Evolutionary conservation across 164 flowering plant species (phyloP), one percentile per base, ranked within the genome.

Genomic region (Berberis thunbergii): DNA sequence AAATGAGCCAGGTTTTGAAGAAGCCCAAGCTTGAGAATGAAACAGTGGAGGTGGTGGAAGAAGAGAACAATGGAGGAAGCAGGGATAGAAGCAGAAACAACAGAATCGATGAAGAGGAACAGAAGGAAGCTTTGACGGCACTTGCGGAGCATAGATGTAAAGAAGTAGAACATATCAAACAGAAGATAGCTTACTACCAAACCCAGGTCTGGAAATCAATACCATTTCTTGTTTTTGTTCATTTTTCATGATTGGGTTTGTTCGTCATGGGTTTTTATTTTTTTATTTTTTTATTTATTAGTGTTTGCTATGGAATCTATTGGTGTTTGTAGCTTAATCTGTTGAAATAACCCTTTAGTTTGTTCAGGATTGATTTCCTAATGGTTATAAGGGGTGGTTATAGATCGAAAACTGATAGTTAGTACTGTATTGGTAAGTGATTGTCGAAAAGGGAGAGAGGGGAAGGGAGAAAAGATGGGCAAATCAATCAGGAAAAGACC

Each of bases 51-150:
- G 26, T 26, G 26, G 3, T 62, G 57, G 57, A 62, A 7, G 55
- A 42, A 62, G 45, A 41, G 13, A n/a, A 40, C 54, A 61, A 6
- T 7, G 45, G 57, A 49, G 71, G 41, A 13, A 49, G 43, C 8
- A 13, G 57, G 13, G 70, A 54, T 12, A 4, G 56, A 41, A 9
- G 50, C 38, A 60, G 64, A 59, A 61, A 62, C 40, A 10, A 6
- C 4, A 42, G 43, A 40, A n/a, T 41, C 13, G 55, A 52, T 52
- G 55, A 57, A 1, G n/a, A 70, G n/a, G 86, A 82, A 69, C 86
- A 81, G 57, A 91, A 91, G 67, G 86, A 86, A 73, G 89, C 85
- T 0, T 59, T 89, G 56, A 64, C 87, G 1, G 95, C 95, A 57
- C 75, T 89, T 38, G 64, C 87, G 53, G 87, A 87, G 46, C 92